Conservation (phyloP, 352 stramenopile species). For the Phytophthora meadii region DNA sequence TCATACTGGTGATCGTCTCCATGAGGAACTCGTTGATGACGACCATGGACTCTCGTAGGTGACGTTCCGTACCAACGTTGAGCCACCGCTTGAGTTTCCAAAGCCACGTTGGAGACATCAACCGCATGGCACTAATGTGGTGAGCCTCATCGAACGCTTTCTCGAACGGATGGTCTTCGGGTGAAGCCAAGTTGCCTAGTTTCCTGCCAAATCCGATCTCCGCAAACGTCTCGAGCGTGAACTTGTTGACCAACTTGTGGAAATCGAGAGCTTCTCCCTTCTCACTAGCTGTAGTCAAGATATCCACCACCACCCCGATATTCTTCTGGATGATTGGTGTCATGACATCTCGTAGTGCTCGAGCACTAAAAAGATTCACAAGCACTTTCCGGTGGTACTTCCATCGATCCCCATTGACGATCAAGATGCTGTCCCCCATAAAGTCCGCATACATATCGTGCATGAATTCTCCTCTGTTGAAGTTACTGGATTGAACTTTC, state of each 20-base stretch:
- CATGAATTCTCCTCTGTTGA: slow-evolving; percentile 73
- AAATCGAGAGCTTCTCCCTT: slow-evolving; percentile 10
- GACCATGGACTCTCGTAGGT: slow-evolving; percentile 11
- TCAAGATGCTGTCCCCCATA: slow-evolving; percentile 68
- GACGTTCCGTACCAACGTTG: slow-evolving; percentile 18
- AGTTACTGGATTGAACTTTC: slow-evolving; percentile 64
- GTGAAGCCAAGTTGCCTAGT: slow-evolving; percentile 30
- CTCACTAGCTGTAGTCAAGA: slow-evolving; percentile 11
- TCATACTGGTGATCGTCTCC: slow-evolving; percentile 29
- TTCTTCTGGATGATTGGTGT: slow-evolving; percentile 28
- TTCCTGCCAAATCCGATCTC: slow-evolving; percentile 64
- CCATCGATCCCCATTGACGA: slow-evolving; percentile 66
- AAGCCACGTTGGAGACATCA: slow-evolving; percentile 18
- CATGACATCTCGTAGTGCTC: slow-evolving; percentile 42
- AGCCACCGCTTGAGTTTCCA: slow-evolving; percentile 38
- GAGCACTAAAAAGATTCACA: slow-evolving; percentile 81
- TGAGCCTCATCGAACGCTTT: slow-evolving; percentile 35
- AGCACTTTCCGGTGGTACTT: slow-evolving; percentile 69
- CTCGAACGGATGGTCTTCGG: slow-evolving; percentile 33
- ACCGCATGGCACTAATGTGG: slow-evolving; percentile 15
- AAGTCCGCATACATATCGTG: slow-evolving; percentile 47
- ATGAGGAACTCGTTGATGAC: slow-evolving; percentile 34
- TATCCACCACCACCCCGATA: slow-evolving; percentile 9
- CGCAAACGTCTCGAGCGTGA: slow-evolving; percentile 59
- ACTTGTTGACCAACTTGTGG: slow-evolving; percentile 31